These are phyloP conservation scores for Paraphysoderma sedebokerense DNA, from an alignment of 371 early-diverging fungal genomes.

Conservation along the genomic window DNA sequence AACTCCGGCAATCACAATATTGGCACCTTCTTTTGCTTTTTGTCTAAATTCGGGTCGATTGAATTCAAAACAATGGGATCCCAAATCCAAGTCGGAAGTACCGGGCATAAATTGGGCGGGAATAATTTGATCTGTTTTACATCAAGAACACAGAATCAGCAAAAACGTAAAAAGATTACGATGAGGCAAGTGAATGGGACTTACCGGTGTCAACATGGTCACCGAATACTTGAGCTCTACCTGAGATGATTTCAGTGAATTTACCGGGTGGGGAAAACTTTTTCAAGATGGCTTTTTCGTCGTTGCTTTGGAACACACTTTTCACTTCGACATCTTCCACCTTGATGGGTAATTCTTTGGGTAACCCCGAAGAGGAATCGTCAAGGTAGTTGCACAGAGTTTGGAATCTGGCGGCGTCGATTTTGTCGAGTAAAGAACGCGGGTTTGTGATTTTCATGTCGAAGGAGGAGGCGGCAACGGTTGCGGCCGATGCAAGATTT, in stretches of 20 bases:
- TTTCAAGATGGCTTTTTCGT: slow-evolving; percentile 1
- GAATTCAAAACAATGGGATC: slow-evolving; percentile 53
- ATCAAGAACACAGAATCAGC: too few relatives aligned
- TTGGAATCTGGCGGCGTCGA: slow-evolving; percentile 36
- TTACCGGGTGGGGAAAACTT: background rate
- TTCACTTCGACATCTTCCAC: background rate
- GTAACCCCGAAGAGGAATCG: slow-evolving; percentile 10
- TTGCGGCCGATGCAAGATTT: slow-evolving; percentile 54
- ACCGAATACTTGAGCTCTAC: slow-evolving; percentile 48
- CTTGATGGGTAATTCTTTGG: slow-evolving; percentile 9
- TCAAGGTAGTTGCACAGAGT: slow-evolving; percentile 9
- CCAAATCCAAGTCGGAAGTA: slow-evolving; percentile 40
- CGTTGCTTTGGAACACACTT: background rate
- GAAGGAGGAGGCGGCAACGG: slow-evolving; percentile 61
- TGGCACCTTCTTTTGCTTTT: slow-evolving; percentile 29
- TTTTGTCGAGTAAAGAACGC: slow-evolving; percentile 32
- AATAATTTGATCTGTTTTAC: slow-evolving; percentile 61
- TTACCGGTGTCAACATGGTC: slow-evolving; percentile 56
- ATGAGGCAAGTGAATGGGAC: background rate
- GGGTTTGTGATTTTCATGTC: slow-evolving; percentile 51
- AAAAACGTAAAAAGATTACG: background rate
- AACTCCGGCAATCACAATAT: slow-evolving; percentile 44
- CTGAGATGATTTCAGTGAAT: slow-evolving; percentile 20
- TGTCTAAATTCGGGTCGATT: slow-evolving; percentile 50
- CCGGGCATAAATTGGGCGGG: slow-evolving; percentile 66